Percentiles rank a stretch among this genome's conserved stretches.
Evolutionary conservation across 371 early-diverging fungal species (phyloP).

Genomic region (Apophysomyces trapeziformis): DNA sequence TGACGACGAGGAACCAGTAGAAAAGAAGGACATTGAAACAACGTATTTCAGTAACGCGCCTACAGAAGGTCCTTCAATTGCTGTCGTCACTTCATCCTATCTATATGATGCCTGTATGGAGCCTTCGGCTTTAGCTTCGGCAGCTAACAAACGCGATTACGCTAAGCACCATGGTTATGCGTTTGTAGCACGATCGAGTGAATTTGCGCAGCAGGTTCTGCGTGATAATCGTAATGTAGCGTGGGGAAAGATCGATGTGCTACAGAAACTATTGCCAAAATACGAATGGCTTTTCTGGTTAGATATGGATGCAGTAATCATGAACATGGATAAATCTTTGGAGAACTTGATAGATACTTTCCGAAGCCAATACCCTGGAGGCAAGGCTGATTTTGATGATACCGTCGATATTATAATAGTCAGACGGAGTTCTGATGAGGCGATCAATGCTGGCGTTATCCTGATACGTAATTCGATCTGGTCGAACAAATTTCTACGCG

Average conservation of each 20-base stretch:
- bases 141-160: constrained; percentile 57
- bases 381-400: constrained; percentile 28
- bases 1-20: constrained; percentile 23
- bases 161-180: constrained; percentile 61
- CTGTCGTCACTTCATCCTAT: constrained; percentile 62
- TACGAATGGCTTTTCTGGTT: constrained; percentile 74
- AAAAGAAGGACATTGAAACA: constrained; percentile 11
- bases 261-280: constrained; percentile 64
- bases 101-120: constrained; percentile 68
- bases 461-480: constrained; percentile 65
- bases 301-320: constrained; percentile 71
- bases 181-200: constrained; percentile 62
- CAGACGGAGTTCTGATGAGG: constrained; percentile 49
- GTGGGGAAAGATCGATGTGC: constrained; percentile 67
- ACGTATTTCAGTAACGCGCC: neutral
- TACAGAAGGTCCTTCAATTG: constrained; percentile 37
- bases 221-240: constrained; percentile 51
- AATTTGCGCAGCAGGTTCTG: constrained; percentile 62
- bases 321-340: constrained; percentile 48
- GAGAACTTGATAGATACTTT: constrained; percentile 45
- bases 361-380: constrained; percentile 27
- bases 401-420: constrained; percentile 56
- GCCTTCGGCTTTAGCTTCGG: constrained; percentile 52
- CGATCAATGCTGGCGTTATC: constrained; percentile 69
- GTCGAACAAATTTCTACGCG: constrained; percentile 57